Evolutionary conservation across 148 eudicot species (phyloP).

Genomic region (Fagopyrum esculentum): DNA sequence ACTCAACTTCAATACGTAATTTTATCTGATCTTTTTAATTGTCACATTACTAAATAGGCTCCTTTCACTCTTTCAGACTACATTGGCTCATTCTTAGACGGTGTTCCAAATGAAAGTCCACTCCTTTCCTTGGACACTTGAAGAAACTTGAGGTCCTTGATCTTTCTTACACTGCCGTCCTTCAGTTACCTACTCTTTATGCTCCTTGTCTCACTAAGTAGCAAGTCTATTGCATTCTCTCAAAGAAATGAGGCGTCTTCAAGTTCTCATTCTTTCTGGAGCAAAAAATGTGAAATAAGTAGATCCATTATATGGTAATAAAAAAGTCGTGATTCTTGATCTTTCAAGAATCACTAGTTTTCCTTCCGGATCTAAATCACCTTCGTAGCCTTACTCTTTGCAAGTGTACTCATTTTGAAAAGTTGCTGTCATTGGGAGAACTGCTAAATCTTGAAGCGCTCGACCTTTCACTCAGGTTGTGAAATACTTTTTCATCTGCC

Average conservation of each 20-base stretch:
- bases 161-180: constrained; percentile 23
- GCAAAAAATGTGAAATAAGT: constrained; percentile 19
- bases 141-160: neutral
- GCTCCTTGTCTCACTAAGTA: constrained; percentile 17
- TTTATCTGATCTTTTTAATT: neutral
- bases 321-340: constrained; percentile 13
- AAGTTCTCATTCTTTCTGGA: constrained; percentile 25
- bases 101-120: neutral
- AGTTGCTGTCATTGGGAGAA: constrained; percentile 1
- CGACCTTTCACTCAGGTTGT: constrained; percentile 26
- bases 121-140: neutral
- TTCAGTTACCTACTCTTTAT: constrained; percentile 15
- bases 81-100: neutral
- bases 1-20: neutral
- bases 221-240: constrained; percentile 17
- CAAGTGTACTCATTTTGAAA: neutral
- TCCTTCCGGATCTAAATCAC: constrained; percentile 18
- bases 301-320: neutral
- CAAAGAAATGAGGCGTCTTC: constrained; percentile 10
- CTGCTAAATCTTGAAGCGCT: constrained; percentile 19
- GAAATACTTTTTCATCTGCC: neutral
- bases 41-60: neutral
- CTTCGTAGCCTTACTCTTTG: constrained; percentile 18
- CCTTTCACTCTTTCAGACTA: neutral
- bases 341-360: constrained; percentile 21